Percentiles rank a stretch among this genome's conserved stretches.
phyloP scores from a whole-genome alignment of 2,329 filamentous ascomycete species.

The Alternaria brassicicola region DNA sequence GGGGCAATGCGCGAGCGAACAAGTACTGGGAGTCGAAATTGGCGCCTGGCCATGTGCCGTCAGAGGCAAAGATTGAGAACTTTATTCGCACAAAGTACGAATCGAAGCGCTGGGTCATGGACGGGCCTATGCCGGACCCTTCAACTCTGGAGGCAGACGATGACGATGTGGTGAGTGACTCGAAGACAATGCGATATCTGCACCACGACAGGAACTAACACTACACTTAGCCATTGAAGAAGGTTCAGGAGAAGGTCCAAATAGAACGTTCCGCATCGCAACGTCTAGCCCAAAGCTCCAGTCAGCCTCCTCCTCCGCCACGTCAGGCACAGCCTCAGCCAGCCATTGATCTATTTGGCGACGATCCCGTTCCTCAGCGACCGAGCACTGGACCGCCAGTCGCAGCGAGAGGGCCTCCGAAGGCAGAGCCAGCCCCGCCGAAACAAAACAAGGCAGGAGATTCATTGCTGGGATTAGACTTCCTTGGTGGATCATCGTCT shows the following conservation, averaged over 20 bases:
- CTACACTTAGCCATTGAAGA: constrained; percentile 62
- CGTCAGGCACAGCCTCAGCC: constrained; percentile 44
- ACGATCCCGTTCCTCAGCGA: constrained; percentile 70
- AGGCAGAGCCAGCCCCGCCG: constrained; percentile 66
- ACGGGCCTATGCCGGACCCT: constrained; percentile 93
- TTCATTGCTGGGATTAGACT: constrained; percentile 89
- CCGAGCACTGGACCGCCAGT: constrained; percentile 74
- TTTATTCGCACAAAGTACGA: constrained; percentile 99
- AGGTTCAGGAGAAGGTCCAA: constrained; percentile 74
- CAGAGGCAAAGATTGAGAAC: constrained; percentile 98
- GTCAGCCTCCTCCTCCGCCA: constrained; percentile 37
- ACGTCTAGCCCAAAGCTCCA: constrained; percentile 50
- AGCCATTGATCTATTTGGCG: constrained; percentile 79
- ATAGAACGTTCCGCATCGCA: constrained; percentile 65
- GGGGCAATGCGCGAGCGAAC: constrained; percentile 96
- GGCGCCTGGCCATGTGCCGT: constrained; percentile 86
- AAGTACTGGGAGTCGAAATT: constrained; percentile 98
- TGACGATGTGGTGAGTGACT: constrained; percentile 73
- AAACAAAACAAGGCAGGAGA: constrained; percentile 75
- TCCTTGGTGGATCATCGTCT: constrained; percentile 75
- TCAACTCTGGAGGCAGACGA: constrained; percentile 80
- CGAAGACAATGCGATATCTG: constrained; percentile 25
- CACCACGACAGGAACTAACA: constrained; percentile 16
- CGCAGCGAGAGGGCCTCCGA: constrained; percentile 61
- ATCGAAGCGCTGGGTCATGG: constrained; percentile 99